Percentiles rank a stretch among this genome's conserved stretches.
These are phyloP conservation scores for Infundibulicybe gibba DNA, from an alignment of 768 basidiomycete species.

Conservation along the genomic window DNA sequence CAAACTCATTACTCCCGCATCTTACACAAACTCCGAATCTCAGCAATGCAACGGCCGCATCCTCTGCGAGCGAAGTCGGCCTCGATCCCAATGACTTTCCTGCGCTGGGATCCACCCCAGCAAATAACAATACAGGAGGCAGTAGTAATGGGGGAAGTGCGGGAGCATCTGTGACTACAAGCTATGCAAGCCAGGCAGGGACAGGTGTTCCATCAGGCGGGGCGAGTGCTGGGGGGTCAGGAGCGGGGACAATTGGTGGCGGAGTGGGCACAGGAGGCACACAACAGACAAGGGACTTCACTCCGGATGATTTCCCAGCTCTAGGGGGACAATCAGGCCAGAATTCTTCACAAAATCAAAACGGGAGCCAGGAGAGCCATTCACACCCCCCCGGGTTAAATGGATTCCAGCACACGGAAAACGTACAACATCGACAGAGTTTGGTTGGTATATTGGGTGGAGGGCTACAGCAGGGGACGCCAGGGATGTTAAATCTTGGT, in stretches of 20 bases:
- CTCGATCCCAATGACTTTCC: slow-evolving; percentile 88
- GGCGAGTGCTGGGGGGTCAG: slow-evolving; percentile 27
- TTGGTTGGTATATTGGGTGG: slow-evolving; percentile 50
- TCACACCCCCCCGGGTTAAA: slow-evolving; percentile 78
- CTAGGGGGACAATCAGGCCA: slow-evolving; percentile 58
- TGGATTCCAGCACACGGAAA: slow-evolving; percentile 52
- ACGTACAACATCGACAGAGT: slow-evolving; percentile 56
- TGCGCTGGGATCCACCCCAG: slow-evolving; percentile 68
- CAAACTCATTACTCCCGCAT: slow-evolving; percentile 51
- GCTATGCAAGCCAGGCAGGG: slow-evolving; percentile 82
- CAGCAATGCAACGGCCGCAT: slow-evolving; percentile 53
- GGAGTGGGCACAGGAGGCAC: slow-evolving; percentile 23
- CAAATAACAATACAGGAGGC: slow-evolving; percentile 35
- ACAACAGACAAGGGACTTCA: slow-evolving; percentile 62
- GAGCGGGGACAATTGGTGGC: slow-evolving; percentile 31
- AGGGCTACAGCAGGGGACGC: slow-evolving; percentile 41
- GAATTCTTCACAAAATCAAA: slow-evolving; percentile 28
- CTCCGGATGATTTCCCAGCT: slow-evolving; percentile 89
- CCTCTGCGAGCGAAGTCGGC: slow-evolving; percentile 70
- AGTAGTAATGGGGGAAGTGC: slow-evolving; percentile 32
- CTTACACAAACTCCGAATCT: slow-evolving; percentile 48
- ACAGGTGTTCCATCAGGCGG: slow-evolving; percentile 51
- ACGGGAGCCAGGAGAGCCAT: slow-evolving; percentile 33
- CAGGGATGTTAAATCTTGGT: slow-evolving; percentile 64
- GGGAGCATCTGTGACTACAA: slow-evolving; percentile 44